Conservation (phyloP, 2,329 filamentous ascomycete species). For the Phyllosticta citrichinensis region DNA sequence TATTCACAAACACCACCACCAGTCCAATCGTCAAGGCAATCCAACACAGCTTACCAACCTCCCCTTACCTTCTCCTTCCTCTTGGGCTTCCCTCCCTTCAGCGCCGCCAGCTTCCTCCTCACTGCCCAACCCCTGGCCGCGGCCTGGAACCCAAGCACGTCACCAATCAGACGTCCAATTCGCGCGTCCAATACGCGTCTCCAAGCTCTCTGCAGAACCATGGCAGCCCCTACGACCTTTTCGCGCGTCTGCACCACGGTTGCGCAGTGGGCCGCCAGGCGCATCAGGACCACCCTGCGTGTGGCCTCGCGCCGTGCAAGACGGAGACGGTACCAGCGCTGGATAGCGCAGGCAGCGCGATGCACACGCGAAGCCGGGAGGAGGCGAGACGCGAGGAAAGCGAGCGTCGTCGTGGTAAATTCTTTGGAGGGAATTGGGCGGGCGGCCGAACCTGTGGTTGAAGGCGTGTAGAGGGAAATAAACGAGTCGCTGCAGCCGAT, state of each 20-base stretch:
- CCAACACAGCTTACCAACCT: conserved; percentile 15
- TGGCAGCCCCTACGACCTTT: conserved; percentile 31
- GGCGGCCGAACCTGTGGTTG: conserved; percentile 16
- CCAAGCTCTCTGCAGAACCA: conserved; percentile 37
- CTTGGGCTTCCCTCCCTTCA: conserved; percentile 21
- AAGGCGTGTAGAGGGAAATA: conserved; percentile 32
- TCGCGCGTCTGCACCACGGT: conserved; percentile 36
- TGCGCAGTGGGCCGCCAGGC: conserved; percentile 38
- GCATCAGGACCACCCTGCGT: conserved; percentile 29
- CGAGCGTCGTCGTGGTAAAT: conserved; percentile 47
- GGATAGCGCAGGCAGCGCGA: conserved; percentile 44
- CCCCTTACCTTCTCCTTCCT: conserved; percentile 26
- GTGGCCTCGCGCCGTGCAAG: conserved; percentile 20
- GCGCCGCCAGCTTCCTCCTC: conserved; percentile 19
- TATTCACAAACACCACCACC: not conserved
- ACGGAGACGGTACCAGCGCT: conserved; percentile 39
- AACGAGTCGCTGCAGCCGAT: conserved; percentile 36
- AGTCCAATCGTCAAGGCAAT: not conserved
- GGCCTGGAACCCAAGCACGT: conserved; percentile 33
- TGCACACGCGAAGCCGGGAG: conserved; percentile 40
- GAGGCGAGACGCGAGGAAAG: conserved; percentile 50
- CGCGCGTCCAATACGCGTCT: conserved; percentile 27
- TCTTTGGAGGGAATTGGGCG: conserved; percentile 41
- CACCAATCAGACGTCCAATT: conserved; percentile 24
- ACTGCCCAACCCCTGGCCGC: conserved; percentile 33